Evolutionary conservation across 257 asterid species (phyloP).

Genomic region (Nicotiana benthamiana): DNA sequence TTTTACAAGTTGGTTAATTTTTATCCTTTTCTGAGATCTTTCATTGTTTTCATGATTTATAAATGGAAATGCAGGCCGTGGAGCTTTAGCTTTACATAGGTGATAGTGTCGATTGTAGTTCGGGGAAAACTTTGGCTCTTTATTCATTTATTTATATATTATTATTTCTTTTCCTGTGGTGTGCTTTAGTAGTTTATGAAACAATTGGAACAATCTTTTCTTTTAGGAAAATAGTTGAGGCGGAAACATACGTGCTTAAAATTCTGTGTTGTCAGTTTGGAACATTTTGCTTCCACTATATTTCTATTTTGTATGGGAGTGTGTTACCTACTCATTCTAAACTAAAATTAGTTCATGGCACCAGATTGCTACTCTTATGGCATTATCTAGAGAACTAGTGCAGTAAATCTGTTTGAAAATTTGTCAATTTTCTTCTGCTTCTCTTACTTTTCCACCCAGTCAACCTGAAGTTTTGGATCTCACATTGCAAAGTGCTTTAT

Average conservation of each 20-base stretch:
- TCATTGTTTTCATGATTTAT: background rate
- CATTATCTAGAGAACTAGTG: background rate
- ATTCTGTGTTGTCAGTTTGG: background rate
- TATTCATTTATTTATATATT: too few species aligned
- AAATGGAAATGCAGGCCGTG: background rate
- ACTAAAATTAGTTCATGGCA: background rate
- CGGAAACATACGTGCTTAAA: background rate
- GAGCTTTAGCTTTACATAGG: background rate
- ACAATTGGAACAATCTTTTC: background rate
- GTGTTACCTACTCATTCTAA: background rate
- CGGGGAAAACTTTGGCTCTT: background rate
- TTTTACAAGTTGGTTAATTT: background rate
- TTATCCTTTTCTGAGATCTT: background rate
- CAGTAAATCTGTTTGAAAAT: background rate
- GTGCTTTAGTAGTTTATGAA: background rate
- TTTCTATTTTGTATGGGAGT: too few species aligned
- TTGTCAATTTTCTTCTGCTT: background rate
- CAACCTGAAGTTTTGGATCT: background rate
- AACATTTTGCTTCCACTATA: too few species aligned
- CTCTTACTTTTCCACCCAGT: background rate
- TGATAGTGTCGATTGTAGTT: background rate
- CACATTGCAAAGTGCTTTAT: background rate
- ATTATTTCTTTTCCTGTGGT: background rate
- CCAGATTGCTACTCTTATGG: background rate
- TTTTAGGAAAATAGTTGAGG: background rate